Conservation (phyloP, 805 yeast species). For the Yamadazyma endophytica region DNA sequence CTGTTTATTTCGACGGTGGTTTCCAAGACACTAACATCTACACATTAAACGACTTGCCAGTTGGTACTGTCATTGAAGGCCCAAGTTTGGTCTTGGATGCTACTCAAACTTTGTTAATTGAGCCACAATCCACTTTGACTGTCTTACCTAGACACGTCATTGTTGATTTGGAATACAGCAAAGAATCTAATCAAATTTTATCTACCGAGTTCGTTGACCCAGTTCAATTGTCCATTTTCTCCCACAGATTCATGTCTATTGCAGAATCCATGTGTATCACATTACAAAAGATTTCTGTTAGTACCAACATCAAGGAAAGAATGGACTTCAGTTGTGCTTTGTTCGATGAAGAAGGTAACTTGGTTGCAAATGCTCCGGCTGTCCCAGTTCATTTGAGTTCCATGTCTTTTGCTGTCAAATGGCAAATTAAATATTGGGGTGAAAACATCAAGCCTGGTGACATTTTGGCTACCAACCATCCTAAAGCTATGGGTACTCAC, state of each 20-base stretch:
- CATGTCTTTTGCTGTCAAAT: constrained; percentile 74
- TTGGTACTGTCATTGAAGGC: constrained; percentile 56
- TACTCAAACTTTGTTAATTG: constrained; percentile 75
- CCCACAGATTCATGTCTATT: constrained; percentile 83
- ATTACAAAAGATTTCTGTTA: constrained; percentile 72
- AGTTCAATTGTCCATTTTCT: constrained; percentile 68
- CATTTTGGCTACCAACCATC: constrained; percentile 73
- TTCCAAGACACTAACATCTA: constrained; percentile 46
- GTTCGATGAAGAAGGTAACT: constrained; percentile 69
- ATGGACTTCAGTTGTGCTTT: constrained; percentile 83
- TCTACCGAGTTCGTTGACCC: constrained; percentile 48
- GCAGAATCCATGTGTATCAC: constrained; percentile 89
- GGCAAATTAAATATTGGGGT: constrained; percentile 63
- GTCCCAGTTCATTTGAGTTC: constrained; percentile 85
- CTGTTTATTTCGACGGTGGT: constrained; percentile 54
- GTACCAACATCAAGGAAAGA: constrained; percentile 80
- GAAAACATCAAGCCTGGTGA: constrained; percentile 66
- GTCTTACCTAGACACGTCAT: constrained; percentile 62
- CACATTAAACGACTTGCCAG: constrained; percentile 46
- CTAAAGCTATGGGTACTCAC: constrained; percentile 79
- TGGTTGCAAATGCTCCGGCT: constrained; percentile 86
- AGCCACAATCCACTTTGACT: constrained; percentile 56
- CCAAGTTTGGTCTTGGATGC: constrained; percentile 78
- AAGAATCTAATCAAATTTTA: constrained; percentile 6
- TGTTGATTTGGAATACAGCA: constrained; percentile 27